Conservation (phyloP, 2,329 filamentous ascomycete genomes). For the Penicillium brevicompactum region DNA sequence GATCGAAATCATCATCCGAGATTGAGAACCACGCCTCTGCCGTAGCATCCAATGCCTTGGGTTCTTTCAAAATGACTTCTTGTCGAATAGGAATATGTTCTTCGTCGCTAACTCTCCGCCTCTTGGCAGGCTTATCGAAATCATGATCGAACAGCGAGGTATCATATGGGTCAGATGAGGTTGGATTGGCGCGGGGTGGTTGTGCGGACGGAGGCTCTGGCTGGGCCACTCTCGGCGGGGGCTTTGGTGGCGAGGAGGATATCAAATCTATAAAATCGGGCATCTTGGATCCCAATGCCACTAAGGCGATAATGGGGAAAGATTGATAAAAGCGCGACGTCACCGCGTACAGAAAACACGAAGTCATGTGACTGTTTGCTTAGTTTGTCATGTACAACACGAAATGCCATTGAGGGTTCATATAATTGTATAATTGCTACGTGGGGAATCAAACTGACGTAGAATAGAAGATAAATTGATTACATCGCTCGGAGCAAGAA, state of each 20-base stretch:
- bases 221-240: slow-evolving; percentile 12
- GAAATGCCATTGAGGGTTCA: neutral
- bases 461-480: neutral
- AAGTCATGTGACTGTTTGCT: slow-evolving; percentile 20
- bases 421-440: neutral
- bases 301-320: slow-evolving; percentile 6
- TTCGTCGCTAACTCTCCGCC: slow-evolving; percentile 32
- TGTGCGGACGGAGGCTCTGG: slow-evolving; percentile 9
- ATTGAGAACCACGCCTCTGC: slow-evolving; percentile 25
- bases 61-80: neutral
- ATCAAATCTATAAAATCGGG: slow-evolving; percentile 43
- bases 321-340: slow-evolving; percentile 20
- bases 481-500: slow-evolving; percentile 23
- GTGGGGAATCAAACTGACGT: neutral
- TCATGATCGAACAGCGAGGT: slow-evolving; percentile 29
- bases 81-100: slow-evolving; percentile 6
- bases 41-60: neutral
- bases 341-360: slow-evolving; percentile 23
- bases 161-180: slow-evolving; percentile 33
- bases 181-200: slow-evolving; percentile 14
- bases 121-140: slow-evolving; percentile 33
- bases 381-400: neutral
- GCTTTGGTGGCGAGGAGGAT: slow-evolving; percentile 32
- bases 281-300: slow-evolving; percentile 29
- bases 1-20: slow-evolving; percentile 32